Conservation (phyloP, 179 eudicot species). For the Beta corolliflora region DNA sequence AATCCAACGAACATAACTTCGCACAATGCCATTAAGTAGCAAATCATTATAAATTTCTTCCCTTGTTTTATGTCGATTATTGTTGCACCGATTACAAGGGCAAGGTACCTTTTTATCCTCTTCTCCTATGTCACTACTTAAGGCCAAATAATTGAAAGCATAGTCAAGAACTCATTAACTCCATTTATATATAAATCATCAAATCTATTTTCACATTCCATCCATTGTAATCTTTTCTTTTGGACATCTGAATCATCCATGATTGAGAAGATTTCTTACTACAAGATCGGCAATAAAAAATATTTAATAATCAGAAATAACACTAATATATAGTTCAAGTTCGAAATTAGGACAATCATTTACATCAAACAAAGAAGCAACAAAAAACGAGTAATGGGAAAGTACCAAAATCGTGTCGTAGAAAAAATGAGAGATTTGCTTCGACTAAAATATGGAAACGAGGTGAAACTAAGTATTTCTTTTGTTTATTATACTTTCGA, state of each 20-base stretch:
- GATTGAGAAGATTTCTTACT: not conserved
- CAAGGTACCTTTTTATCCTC: slow-evolving; percentile 8
- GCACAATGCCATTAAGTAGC: slow-evolving; percentile 1
- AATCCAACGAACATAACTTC: slow-evolving; percentile 6
- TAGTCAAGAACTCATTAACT: not conserved
- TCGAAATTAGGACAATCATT: too few relatives aligned
- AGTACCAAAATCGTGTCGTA: too few relatives aligned
- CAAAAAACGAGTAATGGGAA: too few relatives aligned
- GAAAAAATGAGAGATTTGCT: too few relatives aligned
- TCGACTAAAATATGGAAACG: too few relatives aligned
- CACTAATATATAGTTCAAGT: too few relatives aligned
- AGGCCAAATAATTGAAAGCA: not conserved
- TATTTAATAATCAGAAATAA: too few relatives aligned
- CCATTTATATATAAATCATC: not conserved
- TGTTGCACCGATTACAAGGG: slow-evolving; percentile 12
- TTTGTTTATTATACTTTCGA: too few relatives aligned
- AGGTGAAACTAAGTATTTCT: too few relatives aligned
- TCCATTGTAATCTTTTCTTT: slow-evolving; percentile 4
- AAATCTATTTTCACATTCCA: not conserved
- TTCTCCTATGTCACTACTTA: not conserved
- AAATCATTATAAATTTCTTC: slow-evolving; percentile 14
- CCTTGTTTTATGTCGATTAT: slow-evolving; percentile 15
- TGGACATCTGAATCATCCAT: not conserved
- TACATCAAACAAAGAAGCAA: too few relatives aligned
- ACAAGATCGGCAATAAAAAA: not conserved